Base-by-base conservation (phyloP, 2,329 filamentous ascomycete species). In the Epichloe coenophiala region DNA sequence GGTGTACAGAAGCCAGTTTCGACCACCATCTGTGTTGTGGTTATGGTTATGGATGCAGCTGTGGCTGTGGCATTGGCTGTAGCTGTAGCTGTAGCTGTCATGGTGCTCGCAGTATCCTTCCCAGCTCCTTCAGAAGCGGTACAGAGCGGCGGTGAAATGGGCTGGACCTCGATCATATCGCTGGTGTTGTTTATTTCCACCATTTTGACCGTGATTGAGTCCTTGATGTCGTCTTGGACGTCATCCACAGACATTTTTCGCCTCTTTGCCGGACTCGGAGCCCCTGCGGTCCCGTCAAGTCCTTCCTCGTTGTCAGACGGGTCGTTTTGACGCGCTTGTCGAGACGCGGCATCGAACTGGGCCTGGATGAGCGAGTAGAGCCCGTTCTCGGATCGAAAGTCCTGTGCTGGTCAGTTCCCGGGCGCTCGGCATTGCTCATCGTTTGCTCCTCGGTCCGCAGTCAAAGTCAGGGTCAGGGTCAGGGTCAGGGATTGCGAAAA, bases 341-440 rank as follows among this genome's bases (percentile, higher is more conserved):
- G 68, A 56, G 71, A 67, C 47, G 73, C 73, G 38, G 74, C 71
- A 54, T 84, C 77, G 58, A 81, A 82, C 56, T 83, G 79, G 15
- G 79, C 74, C 63, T 86, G 83, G 13, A 87, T 85, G 45, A 86
- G 68, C 11, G 83, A 83, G 64, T 87, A 87, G 1, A 87, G 73
- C 2, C 83, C 83, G 63, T 86, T 80, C 60, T 85, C 77, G 1
- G 82, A 86, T 40, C 83, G 81, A 55, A 86, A 86, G 57, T 86
- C 83, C 81, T 84, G 55, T 3, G 21, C 2, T 19, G 45, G 54
- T 59, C 48, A 63, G 57, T 41, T 38, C 41, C 48, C 19, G 36
- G 21, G 44, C n/a, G 46, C 31, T 45, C 19, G 17, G 12, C 19
- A 12, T 19, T 19, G 12, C 27, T 11, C 40, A 13, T 48, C 35